Evolutionary conservation across 2,329 filamentous ascomycete species (phyloP), one percentile per base, ranked within the genome.

Genomic region (Dothiorella sarmentorum): DNA sequence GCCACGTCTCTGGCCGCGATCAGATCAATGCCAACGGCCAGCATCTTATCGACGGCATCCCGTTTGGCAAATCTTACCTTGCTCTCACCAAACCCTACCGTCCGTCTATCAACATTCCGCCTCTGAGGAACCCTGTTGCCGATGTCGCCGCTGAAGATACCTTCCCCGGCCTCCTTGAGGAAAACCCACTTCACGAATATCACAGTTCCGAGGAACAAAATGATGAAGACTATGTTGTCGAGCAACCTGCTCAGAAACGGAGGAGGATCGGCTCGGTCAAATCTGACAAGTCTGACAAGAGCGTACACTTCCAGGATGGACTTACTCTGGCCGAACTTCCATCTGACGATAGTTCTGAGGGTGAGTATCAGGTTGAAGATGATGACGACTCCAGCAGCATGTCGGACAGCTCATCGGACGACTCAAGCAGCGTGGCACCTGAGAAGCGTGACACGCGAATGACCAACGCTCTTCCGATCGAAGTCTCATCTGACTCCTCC

Each of bases 1-100:
- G 91, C 64, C 84, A 84, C 56, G 75, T 95, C 10, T 86, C 85
- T 59, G 92, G 93, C 24, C 85, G 93, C 47, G 80, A 88, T 63
- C 92, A 97, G 71, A 95, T 97, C 56, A 85, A 88, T 0, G 67
- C 76, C 2, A 88, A 90, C 70, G 92, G 93, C 3, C 87, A 81
- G 64, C 91, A 92, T 69, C 79, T 97, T 5, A 81, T 94, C 10
- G 93, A 97, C 69, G 92, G 93, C 3, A 79, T 96, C 18, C 83
- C 91, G 0, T 96, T 93, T 70, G 92, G 93, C 2, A 83, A 87
- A 61, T 86, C 88, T 1, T 85, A 85, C 67, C 20, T 53, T 9
- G 4, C 49, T n/a, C 75, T 93, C 7, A 83, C 82, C 61, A 69
- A 75, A 0, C 78, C 79, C 7, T 80, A 80, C 59, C 82, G 91